Base-by-base conservation (phyloP, 495 filamentous ascomycete species). In the Trichoderma gamsii region DNA sequence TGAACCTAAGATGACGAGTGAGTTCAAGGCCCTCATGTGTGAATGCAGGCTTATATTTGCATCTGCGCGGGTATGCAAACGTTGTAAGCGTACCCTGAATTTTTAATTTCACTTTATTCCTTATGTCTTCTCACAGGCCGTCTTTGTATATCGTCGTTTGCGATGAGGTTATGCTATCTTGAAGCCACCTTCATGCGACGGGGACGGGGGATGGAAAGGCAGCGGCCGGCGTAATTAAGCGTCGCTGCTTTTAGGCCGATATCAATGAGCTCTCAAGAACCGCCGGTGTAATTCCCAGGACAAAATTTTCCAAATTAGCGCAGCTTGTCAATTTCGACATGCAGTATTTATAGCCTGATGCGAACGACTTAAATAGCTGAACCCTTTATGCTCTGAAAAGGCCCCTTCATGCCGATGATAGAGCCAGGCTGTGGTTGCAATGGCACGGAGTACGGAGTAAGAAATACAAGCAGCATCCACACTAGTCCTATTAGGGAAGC, bases 181-280 rank as follows among this genome's bases (percentile, higher is more conserved):
- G 56, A 61, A 61, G 56, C 56, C 27, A 32, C 56, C 56, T 61
- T 61, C 56, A 61, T 29, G 27, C 23, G 56, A 61, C 16, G 56
- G 56, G 23, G 56, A 25, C 35, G 25, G n/a, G 52, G 21, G 56
- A 25, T 61, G 25, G 56, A 21, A 61, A 23, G 49, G 21, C 21
- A 21, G 49, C 49, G 49, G n/a, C 49, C 18, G 4, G n/a, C 15
- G 44, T 16, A 49, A 49, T 11, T 52, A 18, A 29, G 13, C 56
- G 56, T 32, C 56, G 56, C 56, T 61, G 56, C 56, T 61, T 61
- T 61, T 61, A 61, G 3, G 16, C n/a, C 56, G 56, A 6, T 6
- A 13, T 32, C 12, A 6, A 38, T 5, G 56, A 25, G 2, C 25
- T 32, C 23, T 8, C 29, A 23, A 11, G 18, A 46, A 15, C 3